Conservation (phyloP, 371 early-diverging fungal species). For the Mortierella sp. region DNA sequence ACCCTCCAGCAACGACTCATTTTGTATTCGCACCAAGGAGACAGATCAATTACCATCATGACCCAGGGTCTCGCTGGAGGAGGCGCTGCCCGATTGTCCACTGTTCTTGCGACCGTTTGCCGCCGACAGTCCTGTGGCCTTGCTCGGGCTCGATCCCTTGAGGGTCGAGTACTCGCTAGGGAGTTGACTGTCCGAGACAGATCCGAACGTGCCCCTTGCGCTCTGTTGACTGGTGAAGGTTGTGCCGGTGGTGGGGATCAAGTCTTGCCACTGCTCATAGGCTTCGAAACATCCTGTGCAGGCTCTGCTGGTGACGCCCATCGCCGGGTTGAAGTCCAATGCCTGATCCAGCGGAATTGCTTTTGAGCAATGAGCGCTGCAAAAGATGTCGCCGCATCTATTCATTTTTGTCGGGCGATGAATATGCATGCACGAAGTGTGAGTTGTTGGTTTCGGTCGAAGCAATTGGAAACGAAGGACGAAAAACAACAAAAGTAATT, state of each 20-base stretch:
- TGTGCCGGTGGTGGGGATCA: conserved; percentile 19
- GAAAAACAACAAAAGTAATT: background rate
- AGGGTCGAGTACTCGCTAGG: conserved; percentile 15
- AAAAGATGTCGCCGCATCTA: conserved; percentile 58
- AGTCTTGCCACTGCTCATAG: conserved; percentile 49
- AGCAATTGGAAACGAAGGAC: background rate
- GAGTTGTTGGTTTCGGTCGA: background rate
- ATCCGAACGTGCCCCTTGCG: conserved; percentile 20
- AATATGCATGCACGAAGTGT: background rate
- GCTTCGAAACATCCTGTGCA: conserved; percentile 50
- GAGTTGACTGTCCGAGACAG: conserved; percentile 27
- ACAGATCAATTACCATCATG: conserved; percentile 38
- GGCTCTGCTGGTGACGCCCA: conserved; percentile 45
- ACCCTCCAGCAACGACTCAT: too few relatives aligned
- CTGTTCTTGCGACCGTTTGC: conserved; percentile 15
- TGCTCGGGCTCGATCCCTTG: background rate
- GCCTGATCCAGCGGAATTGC: conserved; percentile 43
- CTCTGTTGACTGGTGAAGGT: conserved; percentile 11
- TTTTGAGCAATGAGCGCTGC: conserved; percentile 57
- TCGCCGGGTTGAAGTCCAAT: conserved; percentile 49
- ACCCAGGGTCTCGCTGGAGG: conserved; percentile 38
- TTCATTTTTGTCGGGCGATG: background rate
- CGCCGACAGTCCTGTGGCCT: conserved; percentile 8
- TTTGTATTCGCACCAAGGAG: background rate
- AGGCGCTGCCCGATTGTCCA: conserved; percentile 20